These are phyloP conservation scores for Candida parachauliodes DNA, from an alignment of 805 yeast genomes.

Conservation along the genomic window DNA sequence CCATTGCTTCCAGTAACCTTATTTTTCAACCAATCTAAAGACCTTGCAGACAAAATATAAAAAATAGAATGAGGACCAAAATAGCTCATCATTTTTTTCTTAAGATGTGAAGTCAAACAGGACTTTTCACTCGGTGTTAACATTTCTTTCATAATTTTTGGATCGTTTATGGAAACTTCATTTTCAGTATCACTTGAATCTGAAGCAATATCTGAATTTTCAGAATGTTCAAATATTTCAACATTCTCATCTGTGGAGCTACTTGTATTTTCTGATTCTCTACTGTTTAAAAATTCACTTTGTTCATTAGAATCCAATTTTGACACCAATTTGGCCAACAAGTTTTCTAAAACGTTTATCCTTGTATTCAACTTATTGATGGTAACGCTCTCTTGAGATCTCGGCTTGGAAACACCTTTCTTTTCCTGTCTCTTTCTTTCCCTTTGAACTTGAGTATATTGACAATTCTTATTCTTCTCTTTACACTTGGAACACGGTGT, in stretches of 20 bases:
- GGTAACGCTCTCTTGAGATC: neutral
- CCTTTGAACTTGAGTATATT: slow-evolving; percentile 14
- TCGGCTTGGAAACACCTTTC: slow-evolving; percentile 8
- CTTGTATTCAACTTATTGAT: slow-evolving; percentile 13
- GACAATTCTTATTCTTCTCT: slow-evolving; percentile 29
- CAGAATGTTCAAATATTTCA: neutral
- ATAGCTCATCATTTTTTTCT: slow-evolving; percentile 7
- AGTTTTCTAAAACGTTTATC: slow-evolving; percentile 13
- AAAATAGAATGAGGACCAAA: slow-evolving; percentile 24
- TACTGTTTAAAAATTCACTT: neutral
- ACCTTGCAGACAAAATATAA: slow-evolving; percentile 27
- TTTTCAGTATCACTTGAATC: neutral
- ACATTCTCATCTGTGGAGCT: neutral
- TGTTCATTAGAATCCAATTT: slow-evolving; percentile 11
- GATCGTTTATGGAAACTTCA: slow-evolving; percentile 5
- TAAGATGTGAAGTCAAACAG: slow-evolving; percentile 2
- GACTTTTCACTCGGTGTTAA: slow-evolving; percentile 6
- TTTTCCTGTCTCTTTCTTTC: slow-evolving; percentile 14
- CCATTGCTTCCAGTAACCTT: slow-evolving; percentile 16
- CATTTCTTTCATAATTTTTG: slow-evolving; percentile 9
- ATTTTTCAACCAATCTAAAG: slow-evolving; percentile 25
- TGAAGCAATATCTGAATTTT: neutral
- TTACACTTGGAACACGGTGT: slow-evolving; percentile 41
- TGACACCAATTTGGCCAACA: slow-evolving; percentile 15
- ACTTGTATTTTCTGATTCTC: neutral